Evolutionary conservation across 306 rosid species (phyloP).

Genomic region (Begonia loranthoides): DNA sequence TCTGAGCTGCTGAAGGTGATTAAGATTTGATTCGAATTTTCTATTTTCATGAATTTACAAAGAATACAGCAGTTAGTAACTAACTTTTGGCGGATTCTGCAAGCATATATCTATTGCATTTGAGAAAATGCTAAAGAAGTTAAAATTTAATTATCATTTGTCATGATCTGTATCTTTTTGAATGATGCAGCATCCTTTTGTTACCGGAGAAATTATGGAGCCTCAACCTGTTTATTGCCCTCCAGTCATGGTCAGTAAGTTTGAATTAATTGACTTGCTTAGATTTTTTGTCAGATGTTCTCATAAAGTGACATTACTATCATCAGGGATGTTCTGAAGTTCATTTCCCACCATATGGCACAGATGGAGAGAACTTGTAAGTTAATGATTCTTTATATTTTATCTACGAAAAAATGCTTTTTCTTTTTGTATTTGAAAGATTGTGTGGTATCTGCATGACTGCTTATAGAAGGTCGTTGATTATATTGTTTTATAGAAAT

Average conservation of each 20-base stretch:
- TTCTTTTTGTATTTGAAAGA: constrained; percentile 3
- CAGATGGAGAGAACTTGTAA: constrained; percentile 34
- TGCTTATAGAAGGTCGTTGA: constrained; percentile 6
- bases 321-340: constrained; percentile 42
- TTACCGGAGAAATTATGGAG: constrained; percentile 42
- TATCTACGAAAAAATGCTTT: too few relatives aligned
- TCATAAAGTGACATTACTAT: constrained; percentile 11
- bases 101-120: too few relatives aligned
- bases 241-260: constrained; percentile 44
- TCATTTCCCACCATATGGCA: constrained; percentile 28
- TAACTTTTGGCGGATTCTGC: background rate
- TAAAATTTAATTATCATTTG: background rate
- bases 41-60: background rate
- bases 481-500: constrained; percentile 22
- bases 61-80: constrained; percentile 6
- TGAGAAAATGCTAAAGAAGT: background rate
- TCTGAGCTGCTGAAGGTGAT: constrained; percentile 86
- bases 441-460: constrained; percentile 13
- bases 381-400: constrained; percentile 4
- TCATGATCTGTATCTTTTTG: constrained; percentile 15
- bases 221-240: constrained; percentile 20
- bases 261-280: constrained; percentile 6
- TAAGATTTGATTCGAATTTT: constrained; percentile 14
- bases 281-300: constrained; percentile 8
- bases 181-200: constrained; percentile 80